Conservation (phyloP, 148 eudicot species). For the Nyssa sinensis region DNA sequence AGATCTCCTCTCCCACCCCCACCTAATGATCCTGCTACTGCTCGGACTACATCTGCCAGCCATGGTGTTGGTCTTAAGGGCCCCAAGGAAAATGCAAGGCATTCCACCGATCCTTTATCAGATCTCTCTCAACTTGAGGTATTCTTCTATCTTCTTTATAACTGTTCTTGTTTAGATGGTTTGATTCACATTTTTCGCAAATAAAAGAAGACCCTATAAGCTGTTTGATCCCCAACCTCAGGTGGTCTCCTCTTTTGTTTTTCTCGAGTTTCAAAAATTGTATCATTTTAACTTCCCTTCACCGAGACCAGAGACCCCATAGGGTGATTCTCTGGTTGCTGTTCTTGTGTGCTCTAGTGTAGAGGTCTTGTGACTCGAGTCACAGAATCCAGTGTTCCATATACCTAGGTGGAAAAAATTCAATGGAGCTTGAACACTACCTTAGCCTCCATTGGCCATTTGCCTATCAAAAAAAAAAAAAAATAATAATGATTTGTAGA, state of each 20-base stretch:
- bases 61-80: constrained; percentile 32
- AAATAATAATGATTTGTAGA: too few species aligned
- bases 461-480: too few species aligned
- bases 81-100: constrained; percentile 30
- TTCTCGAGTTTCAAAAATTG: too few species aligned
- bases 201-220: neutral
- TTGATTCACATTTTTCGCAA: constrained; percentile 1
- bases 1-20: constrained; percentile 93
- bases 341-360: too few species aligned
- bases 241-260: neutral
- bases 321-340: too few species aligned
- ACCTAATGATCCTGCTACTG: constrained; percentile 88
- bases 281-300: too few species aligned
- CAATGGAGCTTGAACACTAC: too few species aligned
- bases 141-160: constrained; percentile 11
- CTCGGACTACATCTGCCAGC: constrained; percentile 52
- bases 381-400: too few species aligned
- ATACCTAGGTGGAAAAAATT: too few species aligned
- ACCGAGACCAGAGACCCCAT: too few species aligned
- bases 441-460: too few species aligned
- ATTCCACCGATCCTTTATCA: constrained; percentile 60
- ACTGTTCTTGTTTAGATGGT: neutral
- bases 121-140: constrained; percentile 95
- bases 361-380: too few species aligned
- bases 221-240: neutral